Conservation (phyloP, 2,329 filamentous ascomycete genomes). For the Pseudonectria buxi region DNA sequence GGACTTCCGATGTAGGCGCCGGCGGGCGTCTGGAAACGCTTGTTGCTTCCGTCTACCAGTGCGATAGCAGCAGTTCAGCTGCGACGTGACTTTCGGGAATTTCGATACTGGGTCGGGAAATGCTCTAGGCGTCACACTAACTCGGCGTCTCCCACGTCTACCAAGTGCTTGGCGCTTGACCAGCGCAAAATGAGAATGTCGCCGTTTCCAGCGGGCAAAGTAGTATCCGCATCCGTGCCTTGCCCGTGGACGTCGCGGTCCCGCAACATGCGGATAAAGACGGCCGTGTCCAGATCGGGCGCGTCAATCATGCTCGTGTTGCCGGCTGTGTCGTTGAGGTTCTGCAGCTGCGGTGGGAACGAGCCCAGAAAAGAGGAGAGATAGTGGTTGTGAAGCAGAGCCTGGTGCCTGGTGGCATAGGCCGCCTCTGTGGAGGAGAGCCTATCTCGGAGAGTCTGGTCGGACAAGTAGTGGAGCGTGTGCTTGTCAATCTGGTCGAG, state of each 20-base stretch:
- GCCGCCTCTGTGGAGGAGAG: constrained; percentile 71
- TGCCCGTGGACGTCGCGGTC: constrained; percentile 53
- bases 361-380: constrained; percentile 73
- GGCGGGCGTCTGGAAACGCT: no score
- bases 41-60: no score
- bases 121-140: constrained; percentile 39
- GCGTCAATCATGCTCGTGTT: constrained; percentile 88
- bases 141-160: constrained; percentile 50
- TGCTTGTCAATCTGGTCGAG: constrained; percentile 64
- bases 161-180: constrained; percentile 62
- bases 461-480: constrained; percentile 64
- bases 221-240: constrained; percentile 58
- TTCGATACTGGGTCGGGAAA: no score
- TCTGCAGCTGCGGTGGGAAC: constrained; percentile 73
- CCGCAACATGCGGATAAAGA: constrained; percentile 70
- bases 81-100: no score
- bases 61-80: no score
- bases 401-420: constrained; percentile 80
- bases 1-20: no score
- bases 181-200: constrained; percentile 65
- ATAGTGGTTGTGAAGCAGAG: constrained; percentile 79
- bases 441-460: constrained; percentile 45
- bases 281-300: constrained; percentile 74
- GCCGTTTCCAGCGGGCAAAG: constrained; percentile 51
- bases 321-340: constrained; percentile 83